These are phyloP conservation scores for Myxozyma lipomycoides DNA, from an alignment of 805 yeast genomes.

Conservation along the genomic window DNA sequence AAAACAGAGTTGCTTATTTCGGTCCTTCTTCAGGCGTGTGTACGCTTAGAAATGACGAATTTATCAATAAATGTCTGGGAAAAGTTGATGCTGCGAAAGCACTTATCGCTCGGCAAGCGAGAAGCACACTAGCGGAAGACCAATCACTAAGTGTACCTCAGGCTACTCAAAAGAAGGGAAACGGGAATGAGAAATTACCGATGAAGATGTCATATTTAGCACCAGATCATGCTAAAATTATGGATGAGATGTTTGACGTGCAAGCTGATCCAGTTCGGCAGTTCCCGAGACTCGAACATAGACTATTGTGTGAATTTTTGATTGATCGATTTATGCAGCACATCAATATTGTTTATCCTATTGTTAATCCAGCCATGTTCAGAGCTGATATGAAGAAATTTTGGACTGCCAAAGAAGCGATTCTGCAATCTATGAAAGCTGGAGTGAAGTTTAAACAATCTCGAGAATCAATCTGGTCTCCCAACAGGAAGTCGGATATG, in stretches of 20 bases:
- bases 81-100: conserved; percentile 12
- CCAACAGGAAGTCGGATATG: conserved; percentile 22
- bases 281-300: conserved; percentile 28
- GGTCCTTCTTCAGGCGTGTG: conserved; percentile 21
- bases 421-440: not conserved
- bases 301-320: conserved; percentile 28
- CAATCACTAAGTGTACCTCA: not conserved
- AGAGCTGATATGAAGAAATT: conserved; percentile 18
- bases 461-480: conserved; percentile 9
- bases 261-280: conserved; percentile 7
- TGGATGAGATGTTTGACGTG: conserved; percentile 13
- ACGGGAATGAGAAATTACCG: not conserved
- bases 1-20: conserved; percentile 19
- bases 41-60: conserved; percentile 18
- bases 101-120: not conserved
- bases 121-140: not conserved
- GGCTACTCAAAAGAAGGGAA: not conserved
- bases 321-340: conserved; percentile 25
- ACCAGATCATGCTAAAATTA: conserved; percentile 1
- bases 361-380: conserved; percentile 22
- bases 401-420: conserved; percentile 20
- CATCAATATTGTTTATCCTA: conserved; percentile 28
- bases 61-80: conserved; percentile 8
- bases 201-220: conserved; percentile 5
- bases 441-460: not conserved